Evolutionary conservation across 805 yeast species (phyloP), one percentile per base, ranked within the genome.

Genomic region (Saccharomyces kudriavzevii): DNA sequence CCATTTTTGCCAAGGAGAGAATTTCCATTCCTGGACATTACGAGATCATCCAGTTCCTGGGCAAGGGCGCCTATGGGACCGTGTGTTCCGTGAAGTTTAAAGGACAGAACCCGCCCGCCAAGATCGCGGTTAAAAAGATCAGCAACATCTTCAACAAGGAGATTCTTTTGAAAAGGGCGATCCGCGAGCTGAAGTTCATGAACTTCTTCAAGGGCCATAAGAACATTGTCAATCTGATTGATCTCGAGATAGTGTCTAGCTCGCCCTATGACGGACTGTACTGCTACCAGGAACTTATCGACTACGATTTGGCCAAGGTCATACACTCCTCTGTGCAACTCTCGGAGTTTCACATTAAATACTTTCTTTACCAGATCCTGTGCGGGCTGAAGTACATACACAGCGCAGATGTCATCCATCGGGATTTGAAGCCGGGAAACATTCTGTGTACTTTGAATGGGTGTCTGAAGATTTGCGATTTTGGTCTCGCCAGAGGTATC

Each of bases 371-470:
- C 65, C 97, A 91, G 68, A 80, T 91, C 1, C 70, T 89, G 35
- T 87, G 95, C 69, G 98, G 96, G 0, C 71, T 91, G 47, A 87
- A 88, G 65, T 91, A 89, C 64, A 85, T 91, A 50, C 98, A 91
- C 69, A 83, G 94, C 5, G 96, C 96, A 1, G 90, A 88, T 60
- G 96, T 91, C 9, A 85, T 91, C 52, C 98, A 91, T 67, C 77
- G 98, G 53, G 98, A 91, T 66, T 77, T 91, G 57, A 91, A 91
- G 69, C 97, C 97, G 0, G 95, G 96, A 0, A 91, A 91, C 66
- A 84, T 91, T 3, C 73, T 91, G 53, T 87, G 90, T 20, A 82
- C 89, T 4, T 68, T 81, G 1, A 83, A 82, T 52, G 97, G 98
- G 0, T 74, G 70, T 4, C 71, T 91, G 49, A 91, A 91, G 65